phyloP scores from a whole-genome alignment of 2,329 filamentous ascomycete genomes.

The Cladosporium sp. region DNA sequence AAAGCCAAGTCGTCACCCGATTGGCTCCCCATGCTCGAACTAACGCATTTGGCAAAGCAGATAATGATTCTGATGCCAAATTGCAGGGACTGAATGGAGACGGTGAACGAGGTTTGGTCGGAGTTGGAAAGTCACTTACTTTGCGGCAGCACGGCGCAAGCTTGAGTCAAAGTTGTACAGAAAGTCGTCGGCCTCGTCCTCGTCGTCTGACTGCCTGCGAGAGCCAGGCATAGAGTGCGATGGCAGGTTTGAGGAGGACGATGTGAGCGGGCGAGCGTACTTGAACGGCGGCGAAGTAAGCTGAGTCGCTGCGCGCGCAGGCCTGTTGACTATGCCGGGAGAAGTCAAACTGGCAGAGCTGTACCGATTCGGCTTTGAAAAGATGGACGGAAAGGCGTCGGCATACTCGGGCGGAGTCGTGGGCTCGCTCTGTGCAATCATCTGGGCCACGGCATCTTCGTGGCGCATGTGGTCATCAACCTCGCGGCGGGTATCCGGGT shows the following conservation, averaged over 20 bases:
- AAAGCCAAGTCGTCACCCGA: too few relatives aligned
- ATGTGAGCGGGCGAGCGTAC: constrained; percentile 62
- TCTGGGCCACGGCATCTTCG: constrained; percentile 67
- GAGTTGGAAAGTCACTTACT: constrained; percentile 64
- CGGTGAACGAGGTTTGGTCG: too few relatives aligned
- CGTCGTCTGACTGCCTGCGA: constrained; percentile 80
- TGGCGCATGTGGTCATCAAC: constrained; percentile 82
- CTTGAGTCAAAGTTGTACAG: constrained; percentile 54
- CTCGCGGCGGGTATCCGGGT: constrained; percentile 77
- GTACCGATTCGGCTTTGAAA: constrained; percentile 82
- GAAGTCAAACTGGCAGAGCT: constrained; percentile 85
- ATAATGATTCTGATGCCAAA: too few relatives aligned
- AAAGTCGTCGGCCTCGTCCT: constrained; percentile 73
- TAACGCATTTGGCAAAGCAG: too few relatives aligned
- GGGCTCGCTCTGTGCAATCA: constrained; percentile 76
- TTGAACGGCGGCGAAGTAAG: constrained; percentile 32
- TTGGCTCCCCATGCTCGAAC: too few relatives aligned
- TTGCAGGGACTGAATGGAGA: too few relatives aligned
- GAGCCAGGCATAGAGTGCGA: constrained; percentile 84
- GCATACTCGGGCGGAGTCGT: constrained; percentile 94
- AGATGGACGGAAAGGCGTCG: constrained; percentile 66
- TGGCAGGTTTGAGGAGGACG: constrained; percentile 59
- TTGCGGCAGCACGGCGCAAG: constrained; percentile 69
- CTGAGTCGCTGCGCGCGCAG: constrained; percentile 4
- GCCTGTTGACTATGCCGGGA: constrained; percentile 56